A percentile compares a stretch with the other conserved stretches of the same genome.
These are phyloP conservation scores for Sicyos baderoa DNA, from an alignment of 306 rosid genomes.

Conservation along the genomic window DNA sequence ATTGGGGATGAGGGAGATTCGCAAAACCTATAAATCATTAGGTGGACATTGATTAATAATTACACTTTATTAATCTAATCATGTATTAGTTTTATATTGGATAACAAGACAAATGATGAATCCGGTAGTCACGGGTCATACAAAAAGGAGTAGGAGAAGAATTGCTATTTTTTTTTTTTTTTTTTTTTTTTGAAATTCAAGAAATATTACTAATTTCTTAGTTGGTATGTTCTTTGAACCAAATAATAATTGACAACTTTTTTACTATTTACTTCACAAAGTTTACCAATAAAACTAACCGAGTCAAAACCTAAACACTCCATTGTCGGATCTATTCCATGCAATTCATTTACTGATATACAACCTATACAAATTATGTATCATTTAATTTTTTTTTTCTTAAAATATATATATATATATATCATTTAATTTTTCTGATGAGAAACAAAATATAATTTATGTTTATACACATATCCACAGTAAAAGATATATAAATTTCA, in stretches of 20 bases:
- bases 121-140: background rate
- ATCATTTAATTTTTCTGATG: background rate
- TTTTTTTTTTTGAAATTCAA: no score
- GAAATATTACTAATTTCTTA: background rate
- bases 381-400: background rate
- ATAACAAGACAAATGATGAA: background rate
- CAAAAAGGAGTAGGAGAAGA: background rate
- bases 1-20: no score
- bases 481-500: background rate
- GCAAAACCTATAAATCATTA: no score
- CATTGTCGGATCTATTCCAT: background rate
- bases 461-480: background rate
- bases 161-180: background rate
- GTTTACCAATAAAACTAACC: background rate
- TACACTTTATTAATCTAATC: background rate
- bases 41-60: no score
- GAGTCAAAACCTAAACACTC: background rate
- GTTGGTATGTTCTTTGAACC: background rate
- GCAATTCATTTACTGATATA: background rate
- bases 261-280: background rate
- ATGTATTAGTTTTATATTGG: background rate
- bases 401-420: no score
- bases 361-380: background rate
- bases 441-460: background rate
- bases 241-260: background rate